Base-by-base conservation (phyloP, 2,329 filamentous ascomycete genomes). In the Talaromyces sp. region DNA sequence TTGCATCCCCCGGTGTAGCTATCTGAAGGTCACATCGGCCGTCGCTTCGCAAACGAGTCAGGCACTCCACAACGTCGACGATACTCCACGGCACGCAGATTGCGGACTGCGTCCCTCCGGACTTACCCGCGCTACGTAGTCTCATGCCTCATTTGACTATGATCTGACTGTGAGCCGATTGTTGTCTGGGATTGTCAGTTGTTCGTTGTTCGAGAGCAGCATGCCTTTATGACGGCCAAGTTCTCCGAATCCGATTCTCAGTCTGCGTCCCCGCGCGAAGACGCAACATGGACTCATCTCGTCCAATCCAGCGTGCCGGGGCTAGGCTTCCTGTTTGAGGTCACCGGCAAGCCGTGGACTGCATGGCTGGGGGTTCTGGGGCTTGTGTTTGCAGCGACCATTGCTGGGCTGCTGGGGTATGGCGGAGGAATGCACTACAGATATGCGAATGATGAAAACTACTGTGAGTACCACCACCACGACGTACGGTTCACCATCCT, bases 281-380 rank as follows among this genome's bases (percentile, higher is more conserved):
- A n/a, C 25, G 33, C 62, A 35, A 8, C 63, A 61, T 60, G 56
- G 56, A 22, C 49, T 13, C 22, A n/a, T n/a, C 63, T 65, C n/a
- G 35, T 61, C 39, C 43, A 50, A 37, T 27, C 15, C 54, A 59
- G 52, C 10, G 33, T 63, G 19, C 63, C 63, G 19, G 47, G 49
- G 19, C 25, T 58, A 31, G 27, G 63, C 59, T 39, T 41, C 22
- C 61, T 63, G 35, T 54, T 66, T 41, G 64, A 54, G 35, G 52
- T 66, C 64, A 60, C 54, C 43, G 54, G 54, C 61, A 66, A 63
- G 64, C 64, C 61, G 61, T 63, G 64, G 64, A 63, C 64, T 37
- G 61, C 61, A 39, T 59, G 54, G 56, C 45, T 62, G 13, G 63
- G 31, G 43, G 31, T 54, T 19, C 61, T 66, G 25, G 64, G 52